Base-by-base conservation (phyloP, 1,284 basidiomycete species). In the Heterobasidion occidentale region DNA sequence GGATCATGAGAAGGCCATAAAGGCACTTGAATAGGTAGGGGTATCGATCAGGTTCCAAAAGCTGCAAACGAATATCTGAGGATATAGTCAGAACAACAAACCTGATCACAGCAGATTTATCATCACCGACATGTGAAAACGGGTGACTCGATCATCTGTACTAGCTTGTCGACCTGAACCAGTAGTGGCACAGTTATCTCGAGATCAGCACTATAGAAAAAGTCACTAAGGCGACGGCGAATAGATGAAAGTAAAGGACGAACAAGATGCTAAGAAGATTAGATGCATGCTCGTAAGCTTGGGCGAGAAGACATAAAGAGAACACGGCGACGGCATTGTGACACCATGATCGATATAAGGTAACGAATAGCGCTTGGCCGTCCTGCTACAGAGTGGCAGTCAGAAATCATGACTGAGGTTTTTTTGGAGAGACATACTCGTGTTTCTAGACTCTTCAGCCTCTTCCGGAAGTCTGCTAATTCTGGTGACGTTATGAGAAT, bases 221-320 rank as follows among this genome's bases (percentile, higher is more conserved):
- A n/a, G 42, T 61, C 35, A 63, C 46, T 34, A 5, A 20, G 6
- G 34, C 17, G 27, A 12, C 36, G 15, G 50, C 7, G 14, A 15
- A 46, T 7, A 27, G 14, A 33, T n/a, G 4, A 36, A 36, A 14
- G 14, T 36, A 44, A 59, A 34, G 53, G 38, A 71, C 91, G 63
- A 66, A 94, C 92, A 99, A 98, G 61, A 98, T 98, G 57, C 91
- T 88, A n/a, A 99, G 77, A 34, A 99, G 78, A 69, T 96, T 97
- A 45, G 93, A 97, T 1, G 97, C 97, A 71, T 99, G 97, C 68
- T 99, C 97, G 66, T 99, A 99, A 4, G 96, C 95, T 71, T 99
- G 97, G 0, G 96, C 94, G 11, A 99, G 77, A 19, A 99, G 79
- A 70, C 97, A 99, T 3, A 99, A 79, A 1, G 94, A 92, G 67